These are phyloP conservation scores for Skeletonema menzelii DNA, from an alignment of 108 stramenopile genomes.

Conservation along the genomic window DNA sequence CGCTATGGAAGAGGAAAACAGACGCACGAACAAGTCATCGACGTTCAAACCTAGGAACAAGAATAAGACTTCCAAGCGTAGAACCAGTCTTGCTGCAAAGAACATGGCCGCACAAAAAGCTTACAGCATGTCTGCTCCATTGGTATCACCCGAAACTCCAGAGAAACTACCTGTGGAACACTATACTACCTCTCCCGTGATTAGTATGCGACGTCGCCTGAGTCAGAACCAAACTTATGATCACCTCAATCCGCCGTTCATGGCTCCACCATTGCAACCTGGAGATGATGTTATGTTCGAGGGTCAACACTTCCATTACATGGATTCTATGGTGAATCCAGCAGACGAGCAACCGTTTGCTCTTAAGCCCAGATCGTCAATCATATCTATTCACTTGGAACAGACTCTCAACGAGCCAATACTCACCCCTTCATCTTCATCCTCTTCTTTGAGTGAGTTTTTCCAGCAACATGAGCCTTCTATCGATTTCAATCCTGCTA, in stretches of 20 bases:
- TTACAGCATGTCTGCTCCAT: not conserved
- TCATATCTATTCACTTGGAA: not conserved
- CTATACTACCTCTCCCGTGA: not conserved
- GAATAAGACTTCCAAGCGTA: not conserved
- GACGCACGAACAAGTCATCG: not conserved
- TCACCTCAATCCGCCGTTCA: not conserved
- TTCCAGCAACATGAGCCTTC: constrained; percentile 4
- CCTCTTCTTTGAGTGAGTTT: constrained; percentile 13
- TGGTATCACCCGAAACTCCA: constrained; percentile 1
- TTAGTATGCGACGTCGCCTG: not conserved
- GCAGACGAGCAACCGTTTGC: not conserved
- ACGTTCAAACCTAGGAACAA: not conserved
- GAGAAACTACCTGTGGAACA: not conserved
- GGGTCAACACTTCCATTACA: constrained; percentile 62
- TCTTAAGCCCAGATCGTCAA: constrained; percentile 1
- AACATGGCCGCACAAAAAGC: not conserved
- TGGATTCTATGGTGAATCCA: constrained; percentile 39
- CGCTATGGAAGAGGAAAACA: constrained; percentile 32
- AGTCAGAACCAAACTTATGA: not conserved
- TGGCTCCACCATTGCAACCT: constrained; percentile 15
- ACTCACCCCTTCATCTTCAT: constrained; percentile 26
- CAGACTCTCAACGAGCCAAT: constrained; percentile 19
- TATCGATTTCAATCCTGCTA: constrained; percentile 9
- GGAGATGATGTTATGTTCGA: constrained; percentile 65
- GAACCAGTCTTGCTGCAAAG: not conserved